Percentiles rank a stretch among this genome's conserved stretches.
Evolutionary conservation across 1,284 basidiomycete species (phyloP).

Genomic region (Marasmius fiardii): DNA sequence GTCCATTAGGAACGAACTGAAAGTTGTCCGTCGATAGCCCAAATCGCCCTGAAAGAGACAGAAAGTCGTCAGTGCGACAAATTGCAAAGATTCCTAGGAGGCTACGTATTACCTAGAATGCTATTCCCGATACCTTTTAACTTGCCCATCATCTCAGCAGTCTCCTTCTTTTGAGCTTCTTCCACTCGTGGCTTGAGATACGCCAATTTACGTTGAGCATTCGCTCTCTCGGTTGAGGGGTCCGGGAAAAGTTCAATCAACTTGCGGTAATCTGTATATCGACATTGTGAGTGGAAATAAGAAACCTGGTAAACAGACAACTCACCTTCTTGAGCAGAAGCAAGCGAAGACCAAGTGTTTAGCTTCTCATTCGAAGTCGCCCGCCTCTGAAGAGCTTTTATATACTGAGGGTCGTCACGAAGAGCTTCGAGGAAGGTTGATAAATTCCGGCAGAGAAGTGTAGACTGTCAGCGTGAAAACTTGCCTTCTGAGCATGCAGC

Average conservation of each 20-base stretch:
- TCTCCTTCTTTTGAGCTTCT: constrained; percentile 82
- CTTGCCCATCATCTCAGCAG: constrained; percentile 89
- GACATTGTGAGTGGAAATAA: constrained; percentile 11
- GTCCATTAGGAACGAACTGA: constrained; percentile 88
- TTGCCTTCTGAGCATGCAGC: constrained; percentile 74
- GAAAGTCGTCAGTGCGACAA: not conserved
- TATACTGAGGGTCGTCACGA: constrained; percentile 77
- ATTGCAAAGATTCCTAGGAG: not conserved
- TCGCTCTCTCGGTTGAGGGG: constrained; percentile 47
- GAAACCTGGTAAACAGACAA: constrained; percentile 1
- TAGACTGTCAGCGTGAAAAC: constrained; percentile 11
- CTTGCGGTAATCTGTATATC: constrained; percentile 68
- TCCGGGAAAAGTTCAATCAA: constrained; percentile 64
- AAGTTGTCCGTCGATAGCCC: constrained; percentile 92
- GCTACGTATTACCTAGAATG: constrained; percentile 67
- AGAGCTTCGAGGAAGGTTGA: constrained; percentile 54
- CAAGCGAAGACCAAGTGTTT: constrained; percentile 79
- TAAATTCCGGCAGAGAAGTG: constrained; percentile 6
- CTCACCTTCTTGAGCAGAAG: constrained; percentile 81
- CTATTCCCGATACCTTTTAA: constrained; percentile 92
- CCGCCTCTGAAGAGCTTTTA: constrained; percentile 87
- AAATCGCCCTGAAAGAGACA: constrained; percentile 66
- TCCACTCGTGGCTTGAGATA: constrained; percentile 66
- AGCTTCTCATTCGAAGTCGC: constrained; percentile 82
- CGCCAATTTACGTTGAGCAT: constrained; percentile 47